Evolutionary conservation across 257 asterid species (phyloP).

Genomic region (Galeopsis tetrahit): DNA sequence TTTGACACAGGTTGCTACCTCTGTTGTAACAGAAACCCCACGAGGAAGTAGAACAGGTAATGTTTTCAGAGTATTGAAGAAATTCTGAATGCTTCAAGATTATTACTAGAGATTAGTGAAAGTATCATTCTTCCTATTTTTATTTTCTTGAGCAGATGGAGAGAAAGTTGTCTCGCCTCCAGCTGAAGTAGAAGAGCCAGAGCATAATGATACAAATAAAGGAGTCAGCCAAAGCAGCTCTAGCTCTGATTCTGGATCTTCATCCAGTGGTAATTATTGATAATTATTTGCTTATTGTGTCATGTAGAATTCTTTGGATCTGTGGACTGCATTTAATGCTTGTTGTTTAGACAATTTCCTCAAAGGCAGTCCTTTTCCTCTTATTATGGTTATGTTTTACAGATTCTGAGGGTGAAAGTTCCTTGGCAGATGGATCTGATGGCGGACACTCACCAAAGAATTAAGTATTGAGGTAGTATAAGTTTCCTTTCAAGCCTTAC

Average conservation of each 20-base stretch:
- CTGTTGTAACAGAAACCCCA: constrained; percentile 51
- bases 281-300: constrained; percentile 23
- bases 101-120: neutral
- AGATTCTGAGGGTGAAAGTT: constrained; percentile 80
- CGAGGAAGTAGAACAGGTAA: constrained; percentile 59
- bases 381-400: constrained; percentile 36
- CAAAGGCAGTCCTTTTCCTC: neutral
- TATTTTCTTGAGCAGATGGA: constrained; percentile 45
- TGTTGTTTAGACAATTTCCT: constrained; percentile 19
- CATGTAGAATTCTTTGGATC: neutral
- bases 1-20: constrained; percentile 43
- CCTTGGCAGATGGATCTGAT: constrained; percentile 70
- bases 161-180: constrained; percentile 47
- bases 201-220: constrained; percentile 49
- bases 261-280: constrained; percentile 60
- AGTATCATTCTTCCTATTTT: constrained; percentile 28
- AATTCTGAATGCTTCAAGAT: constrained; percentile 10
- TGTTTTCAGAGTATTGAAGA: constrained; percentile 11
- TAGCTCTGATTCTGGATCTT: constrained; percentile 66
- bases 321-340: constrained; percentile 26
- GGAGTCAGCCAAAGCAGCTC: constrained; percentile 56
- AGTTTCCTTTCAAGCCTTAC: constrained; percentile 21
- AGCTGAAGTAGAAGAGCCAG: constrained; percentile 51
- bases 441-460: constrained; percentile 50
- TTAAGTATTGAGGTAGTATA: constrained; percentile 51